Percentiles rank a stretch among this genome's conserved stretches.
These are phyloP conservation scores for Alnus rubra DNA, from an alignment of 306 rosid species.

Conservation along the genomic window DNA sequence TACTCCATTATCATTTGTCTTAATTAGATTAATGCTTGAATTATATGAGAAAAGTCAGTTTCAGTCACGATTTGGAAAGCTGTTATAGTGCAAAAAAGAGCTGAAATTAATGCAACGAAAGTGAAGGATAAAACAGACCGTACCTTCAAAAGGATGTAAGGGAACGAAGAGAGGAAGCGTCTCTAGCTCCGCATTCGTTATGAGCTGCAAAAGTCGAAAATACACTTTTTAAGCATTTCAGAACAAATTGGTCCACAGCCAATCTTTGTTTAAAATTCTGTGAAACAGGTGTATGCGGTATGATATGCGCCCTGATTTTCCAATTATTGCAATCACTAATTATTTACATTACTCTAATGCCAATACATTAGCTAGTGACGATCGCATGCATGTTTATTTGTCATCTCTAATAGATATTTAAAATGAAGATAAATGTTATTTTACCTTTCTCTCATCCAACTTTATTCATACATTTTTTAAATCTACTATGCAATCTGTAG, in stretches of 20 bases:
- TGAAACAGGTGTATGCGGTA: too few species aligned
- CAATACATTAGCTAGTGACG: too few species aligned
- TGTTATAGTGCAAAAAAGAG: neutral
- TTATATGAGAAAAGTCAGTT: neutral
- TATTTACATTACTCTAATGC: too few species aligned
- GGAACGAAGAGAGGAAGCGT: conserved; percentile 75
- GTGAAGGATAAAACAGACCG: conserved; percentile 39
- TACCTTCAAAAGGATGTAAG: conserved; percentile 60
- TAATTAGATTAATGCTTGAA: neutral
- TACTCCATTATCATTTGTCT: neutral
- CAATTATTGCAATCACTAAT: too few species aligned
- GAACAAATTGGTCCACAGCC: neutral
- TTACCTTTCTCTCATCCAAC: too few species aligned
- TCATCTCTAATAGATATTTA: too few species aligned
- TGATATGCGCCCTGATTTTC: too few species aligned
- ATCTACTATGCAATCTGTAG: too few species aligned
- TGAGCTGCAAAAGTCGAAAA: conserved; percentile 52
- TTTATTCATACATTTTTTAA: too few species aligned
- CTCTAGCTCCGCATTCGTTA: conserved; percentile 66
- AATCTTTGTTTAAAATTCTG: too few species aligned
- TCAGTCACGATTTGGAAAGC: neutral
- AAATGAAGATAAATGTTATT: too few species aligned
- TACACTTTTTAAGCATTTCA: neutral
- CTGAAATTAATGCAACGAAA: neutral
- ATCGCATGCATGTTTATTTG: too few species aligned